Percentiles rank a stretch among this genome's conserved stretches.
phyloP scores from a whole-genome alignment of 2,329 filamentous ascomycete species.

The Penicillium aurantiogriseum region DNA sequence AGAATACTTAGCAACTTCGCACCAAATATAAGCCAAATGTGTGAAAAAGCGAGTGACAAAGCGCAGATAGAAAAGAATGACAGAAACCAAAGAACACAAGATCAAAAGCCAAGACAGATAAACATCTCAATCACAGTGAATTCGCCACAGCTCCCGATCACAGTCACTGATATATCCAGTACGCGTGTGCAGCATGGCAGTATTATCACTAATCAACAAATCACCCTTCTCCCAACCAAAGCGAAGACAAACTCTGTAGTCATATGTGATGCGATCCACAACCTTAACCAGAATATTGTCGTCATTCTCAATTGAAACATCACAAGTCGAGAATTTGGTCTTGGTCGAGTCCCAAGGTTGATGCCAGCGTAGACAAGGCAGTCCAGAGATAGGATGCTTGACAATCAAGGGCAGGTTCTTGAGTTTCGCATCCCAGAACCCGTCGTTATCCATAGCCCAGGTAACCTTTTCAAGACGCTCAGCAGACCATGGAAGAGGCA shows the following conservation, averaged over 20 bases:
- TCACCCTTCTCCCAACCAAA: slow-evolving; percentile 58
- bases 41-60: background rate
- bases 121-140: slow-evolving; percentile 25
- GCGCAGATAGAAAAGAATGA: background rate
- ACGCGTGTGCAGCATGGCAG: slow-evolving; percentile 28
- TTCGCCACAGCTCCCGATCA: slow-evolving; percentile 29
- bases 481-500: slow-evolving; percentile 38
- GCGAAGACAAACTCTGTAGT: slow-evolving; percentile 51
- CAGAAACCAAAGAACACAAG: background rate
- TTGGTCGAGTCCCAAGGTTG: slow-evolving; percentile 55
- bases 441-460: slow-evolving; percentile 52
- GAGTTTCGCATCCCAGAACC: slow-evolving; percentile 49
- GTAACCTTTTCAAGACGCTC: slow-evolving; percentile 25
- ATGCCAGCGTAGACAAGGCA: slow-evolving; percentile 55
- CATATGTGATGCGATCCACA: slow-evolving; percentile 49
- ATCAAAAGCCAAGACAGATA: background rate
- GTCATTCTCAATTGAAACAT: slow-evolving; percentile 45
- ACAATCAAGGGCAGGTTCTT: slow-evolving; percentile 47
- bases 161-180: slow-evolving; percentile 27
- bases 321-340: slow-evolving; percentile 51
- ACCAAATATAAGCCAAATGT: background rate
- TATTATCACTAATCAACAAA: slow-evolving; percentile 54
- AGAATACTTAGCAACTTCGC: background rate
- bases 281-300: slow-evolving; percentile 40
- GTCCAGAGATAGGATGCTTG: slow-evolving; percentile 47